These are phyloP conservation scores for Periconia digitata DNA, from an alignment of 2,329 filamentous ascomycete species.

Conservation along the genomic window DNA sequence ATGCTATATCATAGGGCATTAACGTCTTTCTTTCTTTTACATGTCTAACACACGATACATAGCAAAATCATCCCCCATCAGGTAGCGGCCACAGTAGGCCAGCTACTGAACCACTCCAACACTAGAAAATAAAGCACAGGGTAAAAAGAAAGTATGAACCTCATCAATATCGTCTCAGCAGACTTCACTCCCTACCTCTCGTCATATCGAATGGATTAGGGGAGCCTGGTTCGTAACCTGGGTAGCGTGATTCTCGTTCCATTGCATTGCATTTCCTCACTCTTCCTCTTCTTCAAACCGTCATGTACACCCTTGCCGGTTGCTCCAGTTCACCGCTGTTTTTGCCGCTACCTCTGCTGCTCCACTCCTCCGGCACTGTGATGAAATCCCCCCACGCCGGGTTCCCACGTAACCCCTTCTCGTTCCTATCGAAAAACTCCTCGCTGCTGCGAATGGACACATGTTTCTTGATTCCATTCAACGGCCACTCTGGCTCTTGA, in stretches of 20 bases:
- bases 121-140: background rate
- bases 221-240: background rate
- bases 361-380: conserved; percentile 35
- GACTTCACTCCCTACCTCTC: background rate
- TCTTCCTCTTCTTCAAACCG: conserved; percentile 13
- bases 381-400: conserved; percentile 37
- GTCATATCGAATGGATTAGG: background rate
- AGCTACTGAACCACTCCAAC: background rate
- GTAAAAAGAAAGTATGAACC: background rate
- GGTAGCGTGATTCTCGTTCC: background rate
- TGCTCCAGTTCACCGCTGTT: conserved; percentile 10
- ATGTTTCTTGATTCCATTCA: background rate
- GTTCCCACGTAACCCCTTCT: conserved; percentile 14
- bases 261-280: background rate
- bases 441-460: background rate
- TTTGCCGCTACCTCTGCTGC: conserved; percentile 20
- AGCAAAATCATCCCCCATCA: background rate
- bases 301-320: conserved; percentile 13
- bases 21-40: background rate
- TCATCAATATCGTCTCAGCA: background rate
- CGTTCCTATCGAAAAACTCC: conserved; percentile 3
- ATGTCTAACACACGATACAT: background rate
- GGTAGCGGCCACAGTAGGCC: background rate
- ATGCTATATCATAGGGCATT: background rate
- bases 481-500: background rate